Percentiles rank a stretch among this genome's conserved stretches.
Conservation (phyloP, 495 filamentous ascomycete genomes). For the Oidiodendron maius region DNA sequence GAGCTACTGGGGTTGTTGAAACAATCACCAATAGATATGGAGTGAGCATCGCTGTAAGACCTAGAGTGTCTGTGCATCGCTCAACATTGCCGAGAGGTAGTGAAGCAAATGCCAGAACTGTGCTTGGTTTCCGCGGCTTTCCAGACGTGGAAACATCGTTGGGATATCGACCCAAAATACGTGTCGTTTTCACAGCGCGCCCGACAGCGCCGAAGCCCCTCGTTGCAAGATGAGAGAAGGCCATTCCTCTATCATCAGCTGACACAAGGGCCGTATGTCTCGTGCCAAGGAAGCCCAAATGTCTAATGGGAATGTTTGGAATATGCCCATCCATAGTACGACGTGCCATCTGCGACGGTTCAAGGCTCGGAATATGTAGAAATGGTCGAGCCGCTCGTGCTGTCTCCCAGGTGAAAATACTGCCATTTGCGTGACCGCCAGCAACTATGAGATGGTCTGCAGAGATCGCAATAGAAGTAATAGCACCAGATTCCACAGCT, state of each 20-base stretch:
- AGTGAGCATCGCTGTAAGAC: conserved; percentile 91
- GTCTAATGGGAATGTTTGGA: conserved; percentile 67
- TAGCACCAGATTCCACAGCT: conserved; percentile 86
- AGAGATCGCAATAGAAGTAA: conserved; percentile 84
- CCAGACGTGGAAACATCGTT: conserved; percentile 45
- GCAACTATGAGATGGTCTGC: conserved; percentile 91
- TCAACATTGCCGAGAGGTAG: conserved; percentile 90
- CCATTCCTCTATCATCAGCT: conserved; percentile 94
- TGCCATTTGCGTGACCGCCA: conserved; percentile 80
- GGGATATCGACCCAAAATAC: conserved; percentile 90
- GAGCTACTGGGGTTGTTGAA: conserved; percentile 90
- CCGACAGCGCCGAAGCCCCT: conserved; percentile 81
- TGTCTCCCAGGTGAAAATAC: conserved; percentile 97
- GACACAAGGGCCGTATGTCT: conserved; percentile 95
- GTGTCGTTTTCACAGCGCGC: conserved; percentile 78
- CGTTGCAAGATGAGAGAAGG: conserved; percentile 93
- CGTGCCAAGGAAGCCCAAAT: conserved; percentile 92
- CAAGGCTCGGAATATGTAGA: conserved; percentile 75
- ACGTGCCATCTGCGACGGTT: conserved; percentile 55
- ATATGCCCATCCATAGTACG: conserved; percentile 76
- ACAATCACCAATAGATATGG: conserved; percentile 94
- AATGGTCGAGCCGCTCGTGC: conserved; percentile 76
- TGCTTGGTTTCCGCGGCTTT: conserved; percentile 83
- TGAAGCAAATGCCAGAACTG: conserved; percentile 85
- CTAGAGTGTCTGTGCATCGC: conserved; percentile 79